Evolutionary conservation across 192 early-diverging fungal genomes (phyloP), one percentile per base, ranked within the genome.

Genomic region (Coemansia sp.): DNA sequence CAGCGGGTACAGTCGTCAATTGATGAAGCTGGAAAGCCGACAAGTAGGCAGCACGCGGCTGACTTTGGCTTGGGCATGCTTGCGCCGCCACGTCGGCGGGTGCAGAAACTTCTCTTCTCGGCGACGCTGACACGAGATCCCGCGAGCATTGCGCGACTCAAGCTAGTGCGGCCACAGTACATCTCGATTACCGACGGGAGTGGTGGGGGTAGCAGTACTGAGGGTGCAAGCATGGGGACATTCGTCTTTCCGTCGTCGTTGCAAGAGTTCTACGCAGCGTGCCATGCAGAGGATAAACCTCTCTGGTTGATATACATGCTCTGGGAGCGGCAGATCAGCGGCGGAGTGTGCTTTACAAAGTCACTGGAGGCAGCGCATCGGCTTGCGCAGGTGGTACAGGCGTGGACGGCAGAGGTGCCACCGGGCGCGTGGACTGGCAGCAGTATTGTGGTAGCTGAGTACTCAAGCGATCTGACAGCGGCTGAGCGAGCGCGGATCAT

Each of bases 101-200:
- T 96, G 22, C 94, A 96, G 74, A 98, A 98, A 78, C 84, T 99
- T 3, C 84, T 99, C 17, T 98, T 98, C 67, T 95, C 94, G 21
- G 97, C 97, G 0, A 99, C 97, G 2, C 78, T 99, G 52, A 95
- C 97, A 2, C 85, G 89, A 24, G 92, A 99, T 56, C 95, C 95
- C 4, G 93, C 90, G 67, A 95, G 95, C 63, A 88, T 99, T 62
- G 93, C 94, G 9, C 85, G 87, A 25, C 84, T 99, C 6, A 85
- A 88, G 61, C 84, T 99, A 25, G 75, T 76, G 21, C 80, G 93
- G 55, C 97, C 97, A 11, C 84, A 86, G 39, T 95, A 94, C 66
- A 91, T 99, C 62, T 83, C 91, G 2, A 63, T 67, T 24, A 73
- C 84, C 19, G 67, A 80, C 30, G 80, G 74, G 8, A 71, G 59